Base-by-base conservation (phyloP, 805 yeast genomes). In the Myxozyma sirexii region DNA sequence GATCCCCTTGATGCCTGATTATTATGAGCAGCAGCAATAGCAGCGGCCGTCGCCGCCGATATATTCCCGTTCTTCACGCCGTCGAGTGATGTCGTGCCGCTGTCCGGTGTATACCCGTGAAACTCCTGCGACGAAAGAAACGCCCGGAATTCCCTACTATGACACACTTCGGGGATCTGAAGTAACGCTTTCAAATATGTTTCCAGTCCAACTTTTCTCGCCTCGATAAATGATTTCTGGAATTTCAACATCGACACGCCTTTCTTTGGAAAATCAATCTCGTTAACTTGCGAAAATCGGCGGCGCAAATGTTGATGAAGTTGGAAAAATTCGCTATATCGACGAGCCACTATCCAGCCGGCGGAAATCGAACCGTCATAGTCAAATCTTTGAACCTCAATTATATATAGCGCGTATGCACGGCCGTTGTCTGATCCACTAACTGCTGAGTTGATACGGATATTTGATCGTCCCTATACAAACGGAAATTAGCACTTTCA, bases 341-440 rank as follows among this genome's bases (percentile, higher is more conserved):
- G 77, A 66, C 97, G 76, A 0, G 96, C 93, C n/a, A 91, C 88
- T 54, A 89, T 84, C 97, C 97, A 93, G 0, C 90, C 87, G 0
- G 92, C 90, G 1, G 82, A 76, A 4, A 80, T 78, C 6, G 75
- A 70, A 2, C 76, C 79, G 2, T 81, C 82, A 0, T 59, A 61
- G 1, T 71, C 67, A 8, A 68, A 75, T 70, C 84, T 86, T 54
- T 84, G 85, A 3, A 93, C 89, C 67, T 86, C 90, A 31, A 93
- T 86, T 29, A 90, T 80, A 72, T 92, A 92, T 51, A 88, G 76
- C 3, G 84, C 83, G 62, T 82, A 87, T 44, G 83, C 88, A 54
- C 79, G 81, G 0, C 86, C 84, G 29, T 78, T 74, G n/a, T 74
- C 77, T 0, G 83, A 69, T 12, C 78, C 77, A 23, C 78, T 82